Percentiles rank a stretch among this genome's conserved stretches.
Conservation (phyloP, 176 grass and related monocot species). For the Coix lacrymajobi region DNA sequence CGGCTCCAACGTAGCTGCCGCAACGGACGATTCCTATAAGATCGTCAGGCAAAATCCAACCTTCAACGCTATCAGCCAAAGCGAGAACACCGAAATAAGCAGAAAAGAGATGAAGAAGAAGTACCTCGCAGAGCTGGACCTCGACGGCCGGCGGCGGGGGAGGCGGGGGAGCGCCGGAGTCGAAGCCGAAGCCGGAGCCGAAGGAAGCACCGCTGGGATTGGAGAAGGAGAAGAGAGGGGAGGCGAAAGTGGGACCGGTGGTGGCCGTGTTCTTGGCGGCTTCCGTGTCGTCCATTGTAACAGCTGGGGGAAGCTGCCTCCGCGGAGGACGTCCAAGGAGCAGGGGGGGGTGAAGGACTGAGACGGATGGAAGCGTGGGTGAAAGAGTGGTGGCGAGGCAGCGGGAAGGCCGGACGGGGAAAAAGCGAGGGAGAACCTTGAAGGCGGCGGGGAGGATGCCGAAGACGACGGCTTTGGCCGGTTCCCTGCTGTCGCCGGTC, state of each 20-base stretch:
- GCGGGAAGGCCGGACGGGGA: not conserved
- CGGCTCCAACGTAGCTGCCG: slow-evolving; percentile 28
- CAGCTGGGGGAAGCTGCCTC: not conserved
- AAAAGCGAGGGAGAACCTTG: not conserved
- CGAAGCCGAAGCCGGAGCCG: slow-evolving; percentile 36
- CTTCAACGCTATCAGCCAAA: not conserved
- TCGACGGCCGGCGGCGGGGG: slow-evolving; percentile 53
- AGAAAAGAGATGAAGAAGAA: not conserved
- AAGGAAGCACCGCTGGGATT: slow-evolving; percentile 23
- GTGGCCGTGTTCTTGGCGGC: slow-evolving; percentile 2
- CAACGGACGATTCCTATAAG: slow-evolving; percentile 31
- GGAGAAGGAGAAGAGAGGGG: slow-evolving; percentile 62
- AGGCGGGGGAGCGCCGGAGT: slow-evolving; percentile 26
- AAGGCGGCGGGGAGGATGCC: not conserved
- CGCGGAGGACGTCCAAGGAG: not conserved
- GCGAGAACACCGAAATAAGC: not conserved
- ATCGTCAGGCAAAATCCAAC: not conserved
- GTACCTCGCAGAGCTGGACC: slow-evolving; percentile 58
- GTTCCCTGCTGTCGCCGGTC: not conserved
- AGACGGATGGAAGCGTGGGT: not conserved
- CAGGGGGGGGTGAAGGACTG: not conserved
- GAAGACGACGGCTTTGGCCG: not conserved
- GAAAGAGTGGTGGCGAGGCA: not conserved
- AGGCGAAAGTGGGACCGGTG: not conserved
- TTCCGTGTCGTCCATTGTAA: slow-evolving; percentile 21